phyloP scores from a whole-genome alignment of 371 early-diverging fungal species.

The Dentiscutata heterogama region DNA sequence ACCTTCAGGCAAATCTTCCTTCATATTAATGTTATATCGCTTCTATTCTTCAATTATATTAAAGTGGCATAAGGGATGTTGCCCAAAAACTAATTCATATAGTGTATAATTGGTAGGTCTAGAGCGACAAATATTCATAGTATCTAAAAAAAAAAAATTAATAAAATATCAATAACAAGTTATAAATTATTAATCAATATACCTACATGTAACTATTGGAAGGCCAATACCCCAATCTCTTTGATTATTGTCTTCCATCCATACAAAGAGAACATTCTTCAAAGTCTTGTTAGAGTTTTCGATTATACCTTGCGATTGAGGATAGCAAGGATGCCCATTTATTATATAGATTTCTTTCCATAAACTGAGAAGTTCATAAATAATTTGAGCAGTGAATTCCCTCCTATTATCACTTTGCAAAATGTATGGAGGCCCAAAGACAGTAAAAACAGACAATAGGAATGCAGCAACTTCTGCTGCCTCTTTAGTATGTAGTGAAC shows the following conservation, averaged over 20 bases:
- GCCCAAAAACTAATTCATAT: too few relatives aligned
- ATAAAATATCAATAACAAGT: too few relatives aligned
- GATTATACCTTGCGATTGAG: slow-evolving; percentile 7
- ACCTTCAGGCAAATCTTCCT: too few relatives aligned
- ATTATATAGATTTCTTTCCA: not conserved
- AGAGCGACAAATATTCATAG: too few relatives aligned
- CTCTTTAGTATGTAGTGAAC: not conserved
- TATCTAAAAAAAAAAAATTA: too few relatives aligned
- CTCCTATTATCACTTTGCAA: slow-evolving; percentile 13
- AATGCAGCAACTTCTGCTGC: not conserved
- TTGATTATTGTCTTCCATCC: not conserved
- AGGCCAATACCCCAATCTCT: not conserved
- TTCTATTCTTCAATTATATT: too few relatives aligned
- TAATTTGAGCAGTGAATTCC: not conserved
- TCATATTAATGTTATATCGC: too few relatives aligned
- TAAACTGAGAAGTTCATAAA: not conserved
- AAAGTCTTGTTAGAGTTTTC: slow-evolving; percentile 1
- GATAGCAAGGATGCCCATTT: slow-evolving; percentile 16
- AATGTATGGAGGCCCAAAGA: slow-evolving; percentile 12
- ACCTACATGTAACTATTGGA: not conserved
- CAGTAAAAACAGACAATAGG: not conserved
- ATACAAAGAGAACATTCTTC: not conserved
- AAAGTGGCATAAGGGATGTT: too few relatives aligned
- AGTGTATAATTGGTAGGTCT: too few relatives aligned
- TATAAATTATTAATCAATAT: too few relatives aligned